Base-by-base conservation (phyloP, 495 filamentous ascomycete species). In the Symbiotaphrina buchneri region DNA sequence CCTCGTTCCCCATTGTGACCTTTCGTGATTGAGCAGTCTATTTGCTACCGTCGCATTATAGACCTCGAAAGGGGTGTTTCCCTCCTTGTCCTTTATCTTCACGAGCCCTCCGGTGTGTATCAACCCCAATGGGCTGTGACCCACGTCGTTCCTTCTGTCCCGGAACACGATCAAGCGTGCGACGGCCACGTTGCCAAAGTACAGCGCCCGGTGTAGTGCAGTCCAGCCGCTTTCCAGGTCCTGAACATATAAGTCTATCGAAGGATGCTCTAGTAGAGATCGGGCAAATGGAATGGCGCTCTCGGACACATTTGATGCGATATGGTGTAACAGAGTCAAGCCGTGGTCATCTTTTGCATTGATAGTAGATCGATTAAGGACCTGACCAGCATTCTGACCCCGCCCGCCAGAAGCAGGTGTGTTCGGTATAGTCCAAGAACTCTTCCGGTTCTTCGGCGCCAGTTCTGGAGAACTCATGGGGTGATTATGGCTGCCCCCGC, bases 141-240 rank as follows among this genome's bases (percentile, higher is more conserved):
- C 55, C 1, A 63, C 63, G 27, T 69, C 55, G 40, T 84, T 74
- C 24, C 58, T 60, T 19, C 61, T 56, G 45, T 92, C 84, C 21
- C 74, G 70, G 27, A 68, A 60, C 37, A 97, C 65, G 26, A 95
- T 65, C 8, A 71, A 60, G 28, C 76, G 63, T 1, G 90, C 84
- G 36, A 91, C 71, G 8, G 79, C 72, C 30, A 83, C 71, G 46
- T 94, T 95, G 13, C 90, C 90, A 41, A 76, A 72, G 43, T 95
- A 97, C 29, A 97, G 57, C 6, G 90, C 81, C 41, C 87, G 68
- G 42, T 97, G 87, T 27, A 97, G 56, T 13, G 83, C 71, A 31
- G 90, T 95, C 87, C 87, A 97, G 14, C 85, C 90, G 48, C 74
- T 94, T 48, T 97, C 87, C 24, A 61, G 56, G 48, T 97, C 87